Percentiles rank a stretch among this genome's conserved stretches.
Evolutionary conservation across 768 basidiomycete species (phyloP).

Genomic region (Auricularia auricula-judae): DNA sequence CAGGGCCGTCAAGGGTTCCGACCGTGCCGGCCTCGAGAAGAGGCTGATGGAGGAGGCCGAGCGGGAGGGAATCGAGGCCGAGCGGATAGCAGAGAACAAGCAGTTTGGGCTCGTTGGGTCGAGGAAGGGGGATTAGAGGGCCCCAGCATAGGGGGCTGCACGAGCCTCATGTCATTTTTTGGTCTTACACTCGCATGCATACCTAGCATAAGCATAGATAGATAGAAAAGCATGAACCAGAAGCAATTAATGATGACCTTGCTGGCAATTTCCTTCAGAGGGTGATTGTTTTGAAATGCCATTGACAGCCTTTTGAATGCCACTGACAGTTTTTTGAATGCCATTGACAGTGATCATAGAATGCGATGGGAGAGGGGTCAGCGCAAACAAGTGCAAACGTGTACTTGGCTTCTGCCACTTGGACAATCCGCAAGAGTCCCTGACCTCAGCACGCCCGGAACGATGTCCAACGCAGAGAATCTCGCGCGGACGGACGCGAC

Average conservation of each 20-base stretch:
- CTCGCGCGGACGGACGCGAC: background rate
- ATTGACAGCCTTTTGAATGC: too few relatives aligned
- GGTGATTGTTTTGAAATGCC: too few relatives aligned
- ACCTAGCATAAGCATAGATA: background rate
- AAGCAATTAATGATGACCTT: background rate
- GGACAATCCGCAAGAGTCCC: background rate
- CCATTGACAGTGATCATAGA: too few relatives aligned
- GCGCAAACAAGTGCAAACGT: background rate
- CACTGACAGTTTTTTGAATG: too few relatives aligned
- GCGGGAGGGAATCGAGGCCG: slow-evolving; percentile 59
- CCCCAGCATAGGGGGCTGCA: background rate
- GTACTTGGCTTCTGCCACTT: background rate
- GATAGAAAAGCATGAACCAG: background rate
- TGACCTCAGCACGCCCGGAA: background rate
- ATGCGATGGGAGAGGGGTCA: too few relatives aligned
- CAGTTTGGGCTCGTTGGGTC: background rate
- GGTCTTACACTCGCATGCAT: background rate
- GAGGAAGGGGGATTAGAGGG: background rate
- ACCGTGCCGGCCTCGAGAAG: slow-evolving; percentile 45
- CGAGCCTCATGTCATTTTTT: background rate
- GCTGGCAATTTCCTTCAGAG: too few relatives aligned
- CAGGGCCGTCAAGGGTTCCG: slow-evolving; percentile 37
- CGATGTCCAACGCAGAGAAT: background rate
- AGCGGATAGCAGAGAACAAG: slow-evolving; percentile 32
- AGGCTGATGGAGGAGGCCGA: slow-evolving; percentile 60